Conservation (phyloP, 257 asterid genomes). For the Solanum rostratum region DNA sequence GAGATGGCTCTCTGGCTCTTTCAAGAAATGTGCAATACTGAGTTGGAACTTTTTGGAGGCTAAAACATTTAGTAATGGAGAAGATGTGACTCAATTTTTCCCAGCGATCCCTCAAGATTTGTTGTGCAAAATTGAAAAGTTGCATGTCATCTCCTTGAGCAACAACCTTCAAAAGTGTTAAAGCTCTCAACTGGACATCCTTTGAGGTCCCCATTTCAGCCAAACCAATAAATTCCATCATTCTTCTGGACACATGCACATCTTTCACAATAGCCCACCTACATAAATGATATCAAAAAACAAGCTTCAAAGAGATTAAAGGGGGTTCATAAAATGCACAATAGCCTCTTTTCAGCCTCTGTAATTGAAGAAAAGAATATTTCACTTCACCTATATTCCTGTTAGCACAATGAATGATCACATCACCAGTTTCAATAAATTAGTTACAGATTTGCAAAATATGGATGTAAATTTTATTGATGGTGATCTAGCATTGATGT, state of each 20-base stretch:
- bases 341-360: not conserved
- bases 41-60: slow-evolving; percentile 42
- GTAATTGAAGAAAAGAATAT: not conserved
- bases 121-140: slow-evolving; percentile 31
- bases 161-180: slow-evolving; percentile 36
- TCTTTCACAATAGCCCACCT: slow-evolving; percentile 78
- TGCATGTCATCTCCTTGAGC: slow-evolving; percentile 20
- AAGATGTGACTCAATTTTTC: slow-evolving; percentile 22
- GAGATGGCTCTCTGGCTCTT: slow-evolving; percentile 56
- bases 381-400: too few species aligned
- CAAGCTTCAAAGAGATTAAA: not conserved
- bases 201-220: slow-evolving; percentile 49
- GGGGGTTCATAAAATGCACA: not conserved
- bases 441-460: too few species aligned
- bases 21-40: slow-evolving; percentile 39
- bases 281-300: not conserved
- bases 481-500: too few species aligned
- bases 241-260: slow-evolving; percentile 24
- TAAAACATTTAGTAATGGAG: slow-evolving; percentile 32
- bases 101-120: slow-evolving; percentile 54
- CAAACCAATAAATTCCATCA: slow-evolving; percentile 6
- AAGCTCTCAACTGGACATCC: slow-evolving; percentile 55
- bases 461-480: too few species aligned
- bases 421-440: too few species aligned
- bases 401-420: too few species aligned